Evolutionary conservation across 345 rosid genomes (phyloP).

Genomic region (Erysimum cheiranthoides): DNA sequence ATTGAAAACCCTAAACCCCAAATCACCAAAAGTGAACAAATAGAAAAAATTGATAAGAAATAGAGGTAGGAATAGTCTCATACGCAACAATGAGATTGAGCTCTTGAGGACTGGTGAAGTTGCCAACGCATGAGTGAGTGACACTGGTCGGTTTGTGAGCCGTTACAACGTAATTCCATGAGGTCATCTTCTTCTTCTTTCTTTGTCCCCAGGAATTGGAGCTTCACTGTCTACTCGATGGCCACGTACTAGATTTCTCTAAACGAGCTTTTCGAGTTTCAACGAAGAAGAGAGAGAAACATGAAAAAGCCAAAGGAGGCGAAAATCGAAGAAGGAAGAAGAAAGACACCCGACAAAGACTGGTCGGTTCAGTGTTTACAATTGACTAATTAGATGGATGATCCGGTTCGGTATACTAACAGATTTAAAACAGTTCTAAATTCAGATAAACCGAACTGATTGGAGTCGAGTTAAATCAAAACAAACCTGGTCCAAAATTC

Average conservation of each 20-base stretch:
- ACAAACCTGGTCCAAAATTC: not conserved
- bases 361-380: conserved; percentile 1
- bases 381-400: not conserved
- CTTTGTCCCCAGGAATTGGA: not conserved
- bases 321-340: conserved; percentile 21
- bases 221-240: conserved; percentile 6
- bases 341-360: conserved; percentile 15
- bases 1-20: conserved; percentile 38
- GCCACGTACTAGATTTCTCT: conserved; percentile 26
- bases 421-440: not conserved
- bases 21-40: conserved; percentile 10
- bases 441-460: not conserved
- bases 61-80: conserved; percentile 6
- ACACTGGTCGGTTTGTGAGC: conserved; percentile 89
- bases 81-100: conserved; percentile 97
- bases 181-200: conserved; percentile 46
- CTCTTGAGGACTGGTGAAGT: conserved; percentile 92
- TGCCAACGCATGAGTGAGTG: conserved; percentile 97
- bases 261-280: conserved; percentile 7
- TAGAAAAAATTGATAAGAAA: not conserved
- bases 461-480: not conserved
- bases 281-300: conserved; percentile 10
- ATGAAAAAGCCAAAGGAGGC: conserved; percentile 7
- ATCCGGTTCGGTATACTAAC: conserved; percentile 12
- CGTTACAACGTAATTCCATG: conserved; percentile 66